Base-by-base conservation (phyloP, 1,284 basidiomycete genomes). In the Cutaneotrichosporon sp. region DNA sequence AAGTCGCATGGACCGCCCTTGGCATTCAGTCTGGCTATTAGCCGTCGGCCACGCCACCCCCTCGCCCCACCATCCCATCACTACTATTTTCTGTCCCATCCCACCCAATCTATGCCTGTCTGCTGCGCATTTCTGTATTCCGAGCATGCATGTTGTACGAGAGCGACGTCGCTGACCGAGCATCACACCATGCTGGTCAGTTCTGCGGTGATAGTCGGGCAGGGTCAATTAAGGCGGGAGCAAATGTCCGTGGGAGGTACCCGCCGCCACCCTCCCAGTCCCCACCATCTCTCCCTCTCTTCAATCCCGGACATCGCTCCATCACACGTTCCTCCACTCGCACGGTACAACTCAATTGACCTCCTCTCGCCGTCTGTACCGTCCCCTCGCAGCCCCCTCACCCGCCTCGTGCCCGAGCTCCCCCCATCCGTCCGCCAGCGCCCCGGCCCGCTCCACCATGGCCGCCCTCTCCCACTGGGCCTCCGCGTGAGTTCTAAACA, bases 391-490 rank as follows among this genome's bases (percentile, higher is more conserved):
- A 38, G 14, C 36, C 13, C 14, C 36, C 13, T 38, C 5, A 38
- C 18, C 36, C 36, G 14, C 36, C 14, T 16, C 36, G 13, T 16
- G 9, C 36, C 36, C 13, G 11, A 16, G 36, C n/a, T n/a, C n/a
- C 38, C 38, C 18, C n/a, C 18, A n/a, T 42, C 18, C 6, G 18
- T n/a, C 18, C 38, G 18, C 29, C 29, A 29, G 29, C 29, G 16
- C 7, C 18, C n/a, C 38, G 38, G 38, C 18, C 2, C 38, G 16
- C 3, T 42, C 18, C 22, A 46, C 22, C 24, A 46, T 46, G 45
- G 45, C 47, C 14, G 47, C 47, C 14, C 47, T 50, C 25, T 50
- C 47, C 25, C 47, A 50, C 47, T 50, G 47, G 47, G 47, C 47
- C 47, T 50, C 47, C 4, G 47, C 47, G 47, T 50, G 27, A n/a